Conservation (phyloP, 371 early-diverging fungal genomes). For the Furculomyces boomerangus region DNA sequence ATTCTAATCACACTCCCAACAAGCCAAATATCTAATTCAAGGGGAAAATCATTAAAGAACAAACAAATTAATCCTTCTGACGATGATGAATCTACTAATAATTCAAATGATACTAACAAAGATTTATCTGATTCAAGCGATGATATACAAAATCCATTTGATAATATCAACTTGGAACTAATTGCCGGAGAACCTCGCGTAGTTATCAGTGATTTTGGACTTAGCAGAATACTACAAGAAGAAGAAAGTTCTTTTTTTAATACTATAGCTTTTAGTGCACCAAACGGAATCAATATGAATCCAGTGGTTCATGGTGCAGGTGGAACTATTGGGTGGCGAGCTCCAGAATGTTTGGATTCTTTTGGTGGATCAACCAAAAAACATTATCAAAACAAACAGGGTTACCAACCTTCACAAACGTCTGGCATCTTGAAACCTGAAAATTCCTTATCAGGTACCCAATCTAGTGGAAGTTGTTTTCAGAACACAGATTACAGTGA, state of each 20-base stretch:
- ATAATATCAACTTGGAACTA: constrained; percentile 8
- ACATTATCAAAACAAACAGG: no score
- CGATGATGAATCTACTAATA: not conserved
- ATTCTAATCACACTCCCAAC: constrained; percentile 58
- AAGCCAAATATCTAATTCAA: constrained; percentile 8
- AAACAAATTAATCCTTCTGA: not conserved
- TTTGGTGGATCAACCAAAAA: no score
- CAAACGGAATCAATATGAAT: constrained; percentile 1
- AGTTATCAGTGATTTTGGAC: constrained; percentile 93
- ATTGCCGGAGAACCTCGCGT: constrained; percentile 33
- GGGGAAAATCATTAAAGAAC: not conserved
- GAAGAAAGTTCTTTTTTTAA: constrained; percentile 88
- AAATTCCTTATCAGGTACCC: no score
- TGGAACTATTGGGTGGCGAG: constrained; percentile 95
- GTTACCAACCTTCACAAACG: no score
- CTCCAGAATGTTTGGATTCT: constrained; percentile 57
- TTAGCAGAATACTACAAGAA: constrained; percentile 83
- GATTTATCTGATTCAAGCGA: not conserved
- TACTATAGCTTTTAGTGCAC: constrained; percentile 28
- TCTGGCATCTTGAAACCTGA: no score
- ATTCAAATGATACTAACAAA: not conserved
- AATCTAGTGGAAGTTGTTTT: no score
- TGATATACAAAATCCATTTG: constrained; percentile 7
- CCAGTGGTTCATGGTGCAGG: constrained; percentile 24
- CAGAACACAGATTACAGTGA: no score